These are phyloP conservation scores for Aegle marmelos DNA, from an alignment of 345 rosid species.

Conservation along the genomic window DNA sequence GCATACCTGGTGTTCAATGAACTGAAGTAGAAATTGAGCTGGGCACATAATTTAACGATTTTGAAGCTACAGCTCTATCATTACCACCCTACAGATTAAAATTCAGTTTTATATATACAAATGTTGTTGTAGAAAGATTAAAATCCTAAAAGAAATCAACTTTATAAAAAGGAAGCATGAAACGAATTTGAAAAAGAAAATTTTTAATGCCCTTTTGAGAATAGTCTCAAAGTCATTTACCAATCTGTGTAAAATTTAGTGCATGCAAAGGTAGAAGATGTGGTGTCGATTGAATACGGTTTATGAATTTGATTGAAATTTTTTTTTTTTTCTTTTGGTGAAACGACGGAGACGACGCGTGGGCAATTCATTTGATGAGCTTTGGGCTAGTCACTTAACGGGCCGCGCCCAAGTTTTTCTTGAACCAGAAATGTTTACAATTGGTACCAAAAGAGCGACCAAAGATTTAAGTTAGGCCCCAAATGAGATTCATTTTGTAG, in stretches of 20 bases:
- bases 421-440: too few relatives aligned
- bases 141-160: neutral
- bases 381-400: too few relatives aligned
- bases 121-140: neutral
- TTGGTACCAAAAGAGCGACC: too few relatives aligned
- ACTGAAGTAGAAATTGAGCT: conserved; percentile 27
- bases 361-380: neutral
- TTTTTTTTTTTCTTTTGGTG: neutral
- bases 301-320: neutral
- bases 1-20: conserved; percentile 34
- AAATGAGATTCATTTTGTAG: too few relatives aligned
- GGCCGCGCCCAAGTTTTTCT: too few relatives aligned
- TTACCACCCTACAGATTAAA: conserved; percentile 37
- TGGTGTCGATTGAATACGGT: neutral
- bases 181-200: neutral
- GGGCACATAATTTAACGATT: conserved; percentile 21
- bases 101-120: neutral
- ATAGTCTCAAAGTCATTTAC: conserved; percentile 60
- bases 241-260: conserved; percentile 7
- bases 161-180: neutral
- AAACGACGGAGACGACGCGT: neutral
- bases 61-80: conserved; percentile 36
- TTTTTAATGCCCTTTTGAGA: conserved; percentile 39
- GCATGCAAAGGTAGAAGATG: neutral
- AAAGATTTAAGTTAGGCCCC: too few relatives aligned